Base-by-base conservation (phyloP, 2,329 filamentous ascomycete species). In the Tolypocladium tropicale region DNA sequence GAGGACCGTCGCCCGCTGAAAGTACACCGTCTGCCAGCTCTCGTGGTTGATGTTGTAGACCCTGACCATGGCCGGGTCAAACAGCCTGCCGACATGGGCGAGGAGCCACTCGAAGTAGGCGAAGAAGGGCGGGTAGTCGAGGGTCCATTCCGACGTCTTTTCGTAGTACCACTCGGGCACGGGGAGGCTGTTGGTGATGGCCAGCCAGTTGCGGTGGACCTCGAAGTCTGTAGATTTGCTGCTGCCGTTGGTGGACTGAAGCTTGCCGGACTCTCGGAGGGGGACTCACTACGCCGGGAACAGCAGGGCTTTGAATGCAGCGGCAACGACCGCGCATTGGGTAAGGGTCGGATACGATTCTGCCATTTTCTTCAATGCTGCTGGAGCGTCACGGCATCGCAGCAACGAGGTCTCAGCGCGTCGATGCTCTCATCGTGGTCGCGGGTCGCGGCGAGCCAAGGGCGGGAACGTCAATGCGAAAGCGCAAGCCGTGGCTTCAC, bases 171-270 rank as follows among this genome's bases (percentile, higher is more conserved):
- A 99, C 63, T 95, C 79, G 71, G 88, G 84, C 53, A 92, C 74
- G 3, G 93, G 89, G 23, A 97, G 80, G 59, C 89, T 95, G 73
- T 96, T 80, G 5, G 94, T 97, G 64, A 97, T 90, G 60, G 94
- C 94, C 43, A 99, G 84, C 94, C 94, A 99, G 77, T 99, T 99
- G 62, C 94, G 86, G 74, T 99, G 94, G 55, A 99, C 94, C 73
- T 99, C 94, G 67, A 99, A 99, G 72, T 99, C 94, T 64, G 94
- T 99, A 6, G 94, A 99, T 79, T 95, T 96, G 78, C 92, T 96
- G 72, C 23, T 37, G 28, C 9, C 10, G 46, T 56, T 48, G 37
- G 52, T 28, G 18, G 49, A 34, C 25, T 37, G 37, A 50, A 1
- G 34, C 6, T 23, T 32, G 14, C 49, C 30, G 34, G 55, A 49